Evolutionary conservation across 345 rosid genomes (phyloP).

Genomic region (Geranium rotundifolium): DNA sequence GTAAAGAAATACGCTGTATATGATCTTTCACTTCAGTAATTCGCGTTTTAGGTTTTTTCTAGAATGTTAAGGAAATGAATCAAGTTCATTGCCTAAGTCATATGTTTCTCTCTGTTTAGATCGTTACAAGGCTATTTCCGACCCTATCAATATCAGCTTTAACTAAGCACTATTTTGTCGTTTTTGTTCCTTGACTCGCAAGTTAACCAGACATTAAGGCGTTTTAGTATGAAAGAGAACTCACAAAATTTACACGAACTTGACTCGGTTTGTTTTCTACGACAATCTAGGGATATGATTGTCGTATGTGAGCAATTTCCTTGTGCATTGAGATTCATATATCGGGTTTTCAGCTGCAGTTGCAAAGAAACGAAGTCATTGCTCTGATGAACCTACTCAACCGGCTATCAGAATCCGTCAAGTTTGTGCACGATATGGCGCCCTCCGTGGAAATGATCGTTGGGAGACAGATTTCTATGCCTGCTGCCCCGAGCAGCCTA

Average conservation of each 20-base stretch:
- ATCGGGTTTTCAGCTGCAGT: conserved; percentile 33
- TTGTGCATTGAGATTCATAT: neutral
- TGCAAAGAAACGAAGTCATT: conserved; percentile 72
- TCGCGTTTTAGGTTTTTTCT: no score
- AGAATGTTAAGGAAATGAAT: neutral
- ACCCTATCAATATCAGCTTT: neutral
- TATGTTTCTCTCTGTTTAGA: no score
- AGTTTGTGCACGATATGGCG: conserved; percentile 44
- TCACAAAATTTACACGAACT: no score
- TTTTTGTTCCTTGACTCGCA: neutral
- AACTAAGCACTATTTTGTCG: neutral
- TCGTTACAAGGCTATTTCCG: no score
- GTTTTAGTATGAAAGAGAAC: no score
- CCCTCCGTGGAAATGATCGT: conserved; percentile 27
- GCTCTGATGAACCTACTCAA: conserved; percentile 68
- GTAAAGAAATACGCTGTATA: neutral
- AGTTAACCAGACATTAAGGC: neutral
- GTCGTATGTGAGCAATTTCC: neutral
- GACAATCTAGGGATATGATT: no score
- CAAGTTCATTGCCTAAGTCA: no score
- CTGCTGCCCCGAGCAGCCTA: conserved; percentile 14
- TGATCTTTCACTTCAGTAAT: no score
- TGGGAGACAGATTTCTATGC: conserved; percentile 13
- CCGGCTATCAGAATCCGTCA: conserved; percentile 61
- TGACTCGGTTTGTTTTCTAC: no score